These are phyloP conservation scores for Gamarada debralockiae DNA, from an alignment of 495 filamentous ascomycete species.

Conservation along the genomic window DNA sequence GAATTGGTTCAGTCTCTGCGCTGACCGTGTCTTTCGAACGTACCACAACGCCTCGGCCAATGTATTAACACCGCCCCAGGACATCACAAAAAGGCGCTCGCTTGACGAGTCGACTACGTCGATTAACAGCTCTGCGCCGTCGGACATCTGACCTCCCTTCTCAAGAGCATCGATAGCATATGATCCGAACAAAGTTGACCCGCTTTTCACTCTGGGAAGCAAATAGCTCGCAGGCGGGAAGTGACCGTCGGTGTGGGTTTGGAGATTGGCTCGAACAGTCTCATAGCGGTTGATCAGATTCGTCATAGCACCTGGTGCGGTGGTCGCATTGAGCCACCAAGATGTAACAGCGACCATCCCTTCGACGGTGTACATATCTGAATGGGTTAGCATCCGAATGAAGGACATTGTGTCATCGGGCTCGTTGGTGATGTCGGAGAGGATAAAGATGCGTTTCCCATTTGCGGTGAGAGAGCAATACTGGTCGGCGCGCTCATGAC, in stretches of 20 bases:
- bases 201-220: slow-evolving; percentile 8
- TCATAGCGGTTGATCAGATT: slow-evolving; percentile 37
- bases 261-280: slow-evolving; percentile 34
- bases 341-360: slow-evolving; percentile 37
- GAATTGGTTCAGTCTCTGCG: slow-evolving; percentile 22
- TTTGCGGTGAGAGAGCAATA: too few relatives aligned
- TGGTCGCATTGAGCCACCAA: slow-evolving; percentile 32
- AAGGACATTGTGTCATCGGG: slow-evolving; percentile 39
- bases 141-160: slow-evolving; percentile 24
- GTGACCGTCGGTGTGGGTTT: neutral
- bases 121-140: slow-evolving; percentile 1
- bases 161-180: slow-evolving; percentile 34
- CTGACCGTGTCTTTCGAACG: neutral
- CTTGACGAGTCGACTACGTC: slow-evolving; percentile 27
- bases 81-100: slow-evolving; percentile 37
- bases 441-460: slow-evolving; percentile 33
- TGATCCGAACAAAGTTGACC: slow-evolving; percentile 17
- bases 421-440: slow-evolving; percentile 41
- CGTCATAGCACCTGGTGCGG: slow-evolving; percentile 33
- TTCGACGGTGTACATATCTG: slow-evolving; percentile 36
- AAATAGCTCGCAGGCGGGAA: neutral
- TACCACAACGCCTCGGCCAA: slow-evolving; percentile 37
- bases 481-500: too few relatives aligned
- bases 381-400: slow-evolving; percentile 36
- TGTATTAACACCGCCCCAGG: slow-evolving; percentile 44